Base-by-base conservation (phyloP, 2,329 filamentous ascomycete genomes). In the Xylariales sp. region DNA sequence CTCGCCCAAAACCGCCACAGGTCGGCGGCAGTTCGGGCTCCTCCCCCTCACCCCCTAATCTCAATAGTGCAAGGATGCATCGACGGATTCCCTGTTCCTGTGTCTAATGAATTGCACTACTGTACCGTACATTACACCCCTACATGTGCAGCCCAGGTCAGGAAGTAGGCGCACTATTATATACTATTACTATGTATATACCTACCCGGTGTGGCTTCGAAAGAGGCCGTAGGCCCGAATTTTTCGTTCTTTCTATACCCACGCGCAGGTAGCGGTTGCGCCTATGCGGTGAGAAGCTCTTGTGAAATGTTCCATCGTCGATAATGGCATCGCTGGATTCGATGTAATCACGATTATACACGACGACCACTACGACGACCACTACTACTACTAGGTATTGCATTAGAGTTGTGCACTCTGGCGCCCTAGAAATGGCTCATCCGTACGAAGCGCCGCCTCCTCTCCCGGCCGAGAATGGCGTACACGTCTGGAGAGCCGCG, bases 381-480 rank as follows among this genome's bases (percentile, higher is more conserved):
- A 23, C 23, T 2, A 23, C 23, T 23, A 23, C 10, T 41, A 46
- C 28, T 34, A 18, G 23, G 36, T 39, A 3, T 49, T 14, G 30
- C 52, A 48, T 46, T 49, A 54, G 65, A 52, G 53, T 63, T 68
- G 61, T 62, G 32, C 39, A 57, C 64, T 64, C 64, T 12, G 58
- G 18, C 39, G 12, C 43, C 43, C 41, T 39, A 36, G 56, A 14
- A 30, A 70, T 70, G 65, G 49, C 30, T 53, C 68, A 68, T 46
- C 68, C 62, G 23, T 70, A 65, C 34, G 68, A 68, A 18, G 12
- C 65, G 9, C 68, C 68, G 8, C 64, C 69, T 8, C 60, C 64
- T 36, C 70, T 71, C 32, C 75, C 75, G 43, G 75, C 75, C 34
- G 75, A 75, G 55, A 75, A 73, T 68, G 75, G 75, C 39, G 61